phyloP scores from a whole-genome alignment of 2,329 filamentous ascomycete species.

The Lasiodiplodia citricola region DNA sequence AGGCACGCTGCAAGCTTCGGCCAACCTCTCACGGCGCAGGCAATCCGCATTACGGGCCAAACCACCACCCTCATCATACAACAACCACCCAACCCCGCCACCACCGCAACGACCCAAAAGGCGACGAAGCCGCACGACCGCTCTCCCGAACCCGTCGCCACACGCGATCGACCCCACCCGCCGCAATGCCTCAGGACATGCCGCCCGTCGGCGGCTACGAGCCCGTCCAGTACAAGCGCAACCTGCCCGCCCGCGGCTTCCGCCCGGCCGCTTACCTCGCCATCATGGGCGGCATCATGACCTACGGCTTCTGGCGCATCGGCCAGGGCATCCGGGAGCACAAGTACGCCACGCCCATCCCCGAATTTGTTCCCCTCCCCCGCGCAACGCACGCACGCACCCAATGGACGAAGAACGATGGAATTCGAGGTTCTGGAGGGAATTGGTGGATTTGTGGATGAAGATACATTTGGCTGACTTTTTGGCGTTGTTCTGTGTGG shows the following conservation, averaged over 20 bases:
- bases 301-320: slow-evolving; percentile 88
- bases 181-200: slow-evolving; percentile 95
- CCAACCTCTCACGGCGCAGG: slow-evolving; percentile 19
- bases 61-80: background rate
- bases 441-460: background rate
- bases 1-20: background rate
- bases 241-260: slow-evolving; percentile 90
- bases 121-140: slow-evolving; percentile 23
- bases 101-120: background rate
- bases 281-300: slow-evolving; percentile 78
- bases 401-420: background rate
- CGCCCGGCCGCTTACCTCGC: slow-evolving; percentile 79
- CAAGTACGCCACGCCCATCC: slow-evolving; percentile 68
- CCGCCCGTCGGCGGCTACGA: slow-evolving; percentile 93
- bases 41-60: slow-evolving; percentile 15
- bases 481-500: background rate
- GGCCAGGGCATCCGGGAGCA: slow-evolving; percentile 85
- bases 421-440: background rate
- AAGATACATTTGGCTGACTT: background rate
- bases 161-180: slow-evolving; percentile 15
- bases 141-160: background rate
- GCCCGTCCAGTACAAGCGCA: slow-evolving; percentile 97
- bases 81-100: background rate
- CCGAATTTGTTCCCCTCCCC: background rate
- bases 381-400: background rate